Conservation (phyloP, 345 rosid genomes). For the Aquilaria malaccensis region DNA sequence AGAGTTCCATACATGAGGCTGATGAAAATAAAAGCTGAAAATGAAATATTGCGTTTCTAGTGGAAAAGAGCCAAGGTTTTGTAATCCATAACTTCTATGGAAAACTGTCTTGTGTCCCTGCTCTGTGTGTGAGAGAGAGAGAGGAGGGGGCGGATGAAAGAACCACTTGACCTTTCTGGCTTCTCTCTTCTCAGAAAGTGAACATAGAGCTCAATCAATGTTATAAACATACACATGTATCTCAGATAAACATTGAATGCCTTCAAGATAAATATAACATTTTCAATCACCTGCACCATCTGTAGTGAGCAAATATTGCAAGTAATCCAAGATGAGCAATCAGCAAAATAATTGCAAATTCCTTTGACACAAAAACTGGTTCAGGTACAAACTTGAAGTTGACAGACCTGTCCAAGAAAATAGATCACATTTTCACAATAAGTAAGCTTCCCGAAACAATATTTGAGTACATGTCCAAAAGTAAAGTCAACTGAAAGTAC, state of each 20-base stretch:
- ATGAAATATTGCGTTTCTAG: too few species aligned
- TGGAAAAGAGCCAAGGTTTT: too few species aligned
- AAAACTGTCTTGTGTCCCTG: too few species aligned
- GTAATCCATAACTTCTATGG: too few species aligned
- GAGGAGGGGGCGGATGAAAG: neutral
- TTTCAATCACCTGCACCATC: conserved; percentile 94
- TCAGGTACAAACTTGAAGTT: conserved; percentile 95
- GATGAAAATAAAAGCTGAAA: too few species aligned
- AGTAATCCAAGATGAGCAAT: conserved; percentile 63
- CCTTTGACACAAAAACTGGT: conserved; percentile 77
- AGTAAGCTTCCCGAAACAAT: too few species aligned
- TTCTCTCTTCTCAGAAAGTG: neutral
- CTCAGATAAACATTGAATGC: neutral
- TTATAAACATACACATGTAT: neutral
- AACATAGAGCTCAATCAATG: too few species aligned
- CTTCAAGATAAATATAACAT: neutral
- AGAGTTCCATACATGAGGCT: too few species aligned
- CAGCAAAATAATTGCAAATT: conserved; percentile 77
- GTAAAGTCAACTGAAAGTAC: too few species aligned
- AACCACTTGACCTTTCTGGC: neutral
- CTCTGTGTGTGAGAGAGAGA: neutral
- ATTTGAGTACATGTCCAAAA: too few species aligned
- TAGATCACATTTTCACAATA: neutral
- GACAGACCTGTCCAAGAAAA: conserved; percentile 70
- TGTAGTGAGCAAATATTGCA: conserved; percentile 56